Evolutionary conservation across 306 rosid genomes (phyloP).

Genomic region (Dryas alaskensis): DNA sequence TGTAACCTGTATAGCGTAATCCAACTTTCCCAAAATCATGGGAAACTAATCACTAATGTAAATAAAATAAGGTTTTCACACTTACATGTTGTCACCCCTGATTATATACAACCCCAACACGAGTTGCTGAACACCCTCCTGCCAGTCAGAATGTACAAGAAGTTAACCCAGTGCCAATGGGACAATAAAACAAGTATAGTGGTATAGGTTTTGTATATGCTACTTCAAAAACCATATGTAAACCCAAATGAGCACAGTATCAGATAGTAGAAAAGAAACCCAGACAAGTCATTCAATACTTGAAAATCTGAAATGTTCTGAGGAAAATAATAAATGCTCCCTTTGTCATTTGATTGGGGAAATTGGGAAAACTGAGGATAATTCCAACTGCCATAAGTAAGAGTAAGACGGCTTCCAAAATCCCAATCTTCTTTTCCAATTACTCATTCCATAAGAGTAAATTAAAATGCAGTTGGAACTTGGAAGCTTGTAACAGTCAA

Average conservation of each 20-base stretch:
- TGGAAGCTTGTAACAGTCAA: neutral
- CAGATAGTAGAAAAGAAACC: neutral
- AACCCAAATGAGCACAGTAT: neutral
- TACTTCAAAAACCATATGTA: neutral
- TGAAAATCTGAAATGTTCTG: neutral
- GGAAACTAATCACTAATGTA: neutral
- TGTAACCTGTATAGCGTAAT: neutral
- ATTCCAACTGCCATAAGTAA: neutral
- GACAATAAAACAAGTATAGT: neutral
- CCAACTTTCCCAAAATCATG: neutral
- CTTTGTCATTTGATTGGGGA: neutral
- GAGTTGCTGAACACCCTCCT: conserved; percentile 97
- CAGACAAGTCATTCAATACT: neutral
- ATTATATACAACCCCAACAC: conserved; percentile 89
- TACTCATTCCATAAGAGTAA: neutral
- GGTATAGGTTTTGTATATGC: neutral
- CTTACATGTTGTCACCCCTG: conserved; percentile 96
- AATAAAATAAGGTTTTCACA: neutral
- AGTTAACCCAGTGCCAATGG: conserved; percentile 5
- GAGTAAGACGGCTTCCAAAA: neutral
- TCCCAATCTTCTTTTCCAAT: neutral
- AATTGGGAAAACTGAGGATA: neutral
- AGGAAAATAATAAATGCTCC: neutral
- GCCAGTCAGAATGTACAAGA: conserved; percentile 29
- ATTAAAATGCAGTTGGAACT: neutral